These are phyloP conservation scores for Jaltomata sinuosa DNA, from an alignment of 257 asterid genomes.

Conservation along the genomic window DNA sequence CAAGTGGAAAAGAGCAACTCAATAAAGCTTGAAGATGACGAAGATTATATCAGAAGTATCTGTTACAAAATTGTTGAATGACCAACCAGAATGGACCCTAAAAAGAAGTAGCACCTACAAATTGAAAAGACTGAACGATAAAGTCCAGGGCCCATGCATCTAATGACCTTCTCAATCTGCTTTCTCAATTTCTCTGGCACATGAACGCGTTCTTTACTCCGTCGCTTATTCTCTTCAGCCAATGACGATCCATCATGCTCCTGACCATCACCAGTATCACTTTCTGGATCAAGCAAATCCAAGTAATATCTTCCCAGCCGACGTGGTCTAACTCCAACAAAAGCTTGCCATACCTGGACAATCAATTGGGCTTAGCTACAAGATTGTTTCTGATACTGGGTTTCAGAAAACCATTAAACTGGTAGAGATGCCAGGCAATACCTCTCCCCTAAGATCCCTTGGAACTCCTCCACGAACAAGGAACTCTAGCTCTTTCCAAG, in stretches of 20 bases:
- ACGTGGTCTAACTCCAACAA: constrained; percentile 80
- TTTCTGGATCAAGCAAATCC: constrained; percentile 49
- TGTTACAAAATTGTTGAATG: constrained; percentile 29
- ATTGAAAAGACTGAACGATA: constrained; percentile 76
- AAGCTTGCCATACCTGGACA: constrained; percentile 94
- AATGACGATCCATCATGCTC: constrained; percentile 27
- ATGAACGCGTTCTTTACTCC: constrained; percentile 21
- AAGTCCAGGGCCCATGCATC: constrained; percentile 98
- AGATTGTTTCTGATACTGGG: not conserved
- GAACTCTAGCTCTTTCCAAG: constrained; percentile 65
- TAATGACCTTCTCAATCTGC: constrained; percentile 99
- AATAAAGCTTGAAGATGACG: constrained; percentile 10
- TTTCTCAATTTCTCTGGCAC: constrained; percentile 71
- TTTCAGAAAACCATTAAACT: not conserved
- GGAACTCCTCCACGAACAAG: constrained; percentile 94
- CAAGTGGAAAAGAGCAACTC: not conserved
- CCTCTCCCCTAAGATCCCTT: constrained; percentile 94
- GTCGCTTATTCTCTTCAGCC: constrained; percentile 19
- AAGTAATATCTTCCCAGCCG: constrained; percentile 72
- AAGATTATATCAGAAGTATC: constrained; percentile 9
- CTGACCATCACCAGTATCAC: constrained; percentile 25
- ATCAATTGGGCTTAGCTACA: constrained; percentile 10
- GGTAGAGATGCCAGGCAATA: constrained; percentile 13
- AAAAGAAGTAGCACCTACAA: constrained; percentile 95
- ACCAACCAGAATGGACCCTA: constrained; percentile 63